Base-by-base conservation (phyloP, 2,329 filamentous ascomycete genomes). In the Cladophialophora exuberans region DNA sequence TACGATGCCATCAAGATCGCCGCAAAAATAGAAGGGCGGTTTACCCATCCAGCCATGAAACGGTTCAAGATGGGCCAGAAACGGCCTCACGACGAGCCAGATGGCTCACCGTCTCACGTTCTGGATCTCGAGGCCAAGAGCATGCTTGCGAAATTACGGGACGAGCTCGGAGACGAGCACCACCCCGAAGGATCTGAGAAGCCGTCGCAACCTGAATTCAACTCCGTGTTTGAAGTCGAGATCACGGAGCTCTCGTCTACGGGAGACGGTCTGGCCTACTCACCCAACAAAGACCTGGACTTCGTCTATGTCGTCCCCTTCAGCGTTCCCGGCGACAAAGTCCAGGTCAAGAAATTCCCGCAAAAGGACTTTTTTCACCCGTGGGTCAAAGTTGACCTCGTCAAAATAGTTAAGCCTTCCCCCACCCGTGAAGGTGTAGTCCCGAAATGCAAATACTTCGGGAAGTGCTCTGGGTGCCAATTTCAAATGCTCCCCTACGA, bases 401-500 rank as follows among this genome's bases (percentile, higher is more conserved):
- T 97, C 67, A 86, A 86, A 57, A 82, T 97, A 36, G 75, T 86
- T 30, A 83, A 82, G 54, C 85, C 92, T 0, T 91, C 89, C 0
- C 80, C 85, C 1, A 78, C 87, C 51, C 87, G 94, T 65, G 87
- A 96, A 65, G 88, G 94, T 66, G 79, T 80, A 31, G 83, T 89
- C 18, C 81, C 96, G 64, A 80, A 80, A 53, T 99, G 94, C 76
- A 81, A 83, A 65, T 97, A 99, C 78, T 99, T 99, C 68, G 78
- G 84, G 35, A 82, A 80, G 51, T 99, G 94, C 73, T 89, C 88
- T 7, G 94, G 94, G 26, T 99, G 94, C 70, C 94, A 99, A 73
- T 92, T 97, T 72, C 94, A 99, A 76, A 97, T 97, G 90, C 83
- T 99, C 60, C 84, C 90, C 51, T 97, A 97, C 71, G 74, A 81